A percentile compares a stretch with the other conserved stretches of the same genome.
Conservation (phyloP, 2,329 filamentous ascomycete species). For the Cercospora zeina region DNA sequence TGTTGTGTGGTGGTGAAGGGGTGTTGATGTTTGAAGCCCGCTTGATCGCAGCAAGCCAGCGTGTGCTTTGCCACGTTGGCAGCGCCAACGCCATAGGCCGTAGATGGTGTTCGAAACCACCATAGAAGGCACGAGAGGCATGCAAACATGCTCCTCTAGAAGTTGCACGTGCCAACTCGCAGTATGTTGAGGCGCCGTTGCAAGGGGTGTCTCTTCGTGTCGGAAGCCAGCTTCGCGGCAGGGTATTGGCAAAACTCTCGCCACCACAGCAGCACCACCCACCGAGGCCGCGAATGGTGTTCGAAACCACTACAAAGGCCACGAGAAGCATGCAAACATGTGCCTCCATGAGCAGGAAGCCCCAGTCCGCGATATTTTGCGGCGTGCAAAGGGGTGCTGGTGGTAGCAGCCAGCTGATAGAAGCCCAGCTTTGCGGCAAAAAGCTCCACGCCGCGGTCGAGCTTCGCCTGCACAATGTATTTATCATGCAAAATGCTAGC, state of each 20-base stretch:
- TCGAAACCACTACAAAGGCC: not conserved
- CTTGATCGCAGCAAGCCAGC: no score
- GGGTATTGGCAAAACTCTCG: not conserved
- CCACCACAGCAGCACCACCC: not conserved
- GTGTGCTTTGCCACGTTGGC: no score
- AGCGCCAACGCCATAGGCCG: no score
- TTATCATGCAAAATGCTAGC: not conserved
- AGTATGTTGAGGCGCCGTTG: not conserved
- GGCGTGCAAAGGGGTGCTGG: not conserved
- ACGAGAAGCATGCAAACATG: not conserved
- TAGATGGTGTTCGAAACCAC: no score
- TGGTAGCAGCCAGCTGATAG: not conserved
- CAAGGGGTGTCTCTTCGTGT: no score
- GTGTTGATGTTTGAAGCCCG: no score
- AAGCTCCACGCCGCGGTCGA: not conserved
- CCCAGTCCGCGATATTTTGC: not conserved
- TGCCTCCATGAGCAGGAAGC: not conserved
- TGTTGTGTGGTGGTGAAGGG: no score
- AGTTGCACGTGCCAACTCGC: not conserved
- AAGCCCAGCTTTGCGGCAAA: not conserved
- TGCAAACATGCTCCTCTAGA: not conserved
- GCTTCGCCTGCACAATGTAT: not conserved
- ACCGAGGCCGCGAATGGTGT: not conserved
- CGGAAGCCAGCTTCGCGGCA: no score
- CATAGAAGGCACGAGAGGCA: not conserved